These are phyloP conservation scores for Penicillium occitanis DNA, from an alignment of 2,329 filamentous ascomycete species.

Conservation along the genomic window DNA sequence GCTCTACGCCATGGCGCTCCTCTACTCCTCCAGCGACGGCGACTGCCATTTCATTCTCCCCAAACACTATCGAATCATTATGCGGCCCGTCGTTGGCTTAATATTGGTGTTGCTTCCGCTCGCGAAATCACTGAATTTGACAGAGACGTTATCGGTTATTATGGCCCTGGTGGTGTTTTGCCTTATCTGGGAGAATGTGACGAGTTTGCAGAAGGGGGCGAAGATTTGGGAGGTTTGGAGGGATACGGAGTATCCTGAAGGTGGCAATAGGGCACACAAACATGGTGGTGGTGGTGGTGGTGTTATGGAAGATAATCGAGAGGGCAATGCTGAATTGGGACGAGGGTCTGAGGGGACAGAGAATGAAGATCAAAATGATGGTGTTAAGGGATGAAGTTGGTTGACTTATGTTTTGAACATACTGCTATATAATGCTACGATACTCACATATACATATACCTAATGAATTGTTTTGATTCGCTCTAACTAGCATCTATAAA, in stretches of 20 bases:
- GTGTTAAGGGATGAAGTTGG: background rate
- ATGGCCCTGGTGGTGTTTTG: constrained; percentile 48
- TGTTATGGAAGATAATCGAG: background rate
- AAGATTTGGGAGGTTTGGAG: constrained; percentile 33
- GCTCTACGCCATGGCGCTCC: constrained; percentile 38
- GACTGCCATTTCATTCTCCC: constrained; percentile 32
- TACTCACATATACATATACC: background rate
- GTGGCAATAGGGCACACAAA: constrained; percentile 7
- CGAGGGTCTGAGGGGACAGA: background rate
- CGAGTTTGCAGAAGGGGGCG: constrained; percentile 28
- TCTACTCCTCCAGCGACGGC: constrained; percentile 44
- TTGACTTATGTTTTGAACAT: background rate
- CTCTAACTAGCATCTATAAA: background rate
- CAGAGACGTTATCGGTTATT: constrained; percentile 44
- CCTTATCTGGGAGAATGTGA: constrained; percentile 48
- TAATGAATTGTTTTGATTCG: background rate
- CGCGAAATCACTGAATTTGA: constrained; percentile 31
- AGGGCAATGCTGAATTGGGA: background rate
- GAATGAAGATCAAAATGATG: background rate
- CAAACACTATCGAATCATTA: constrained; percentile 31
- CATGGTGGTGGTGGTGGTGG: background rate
- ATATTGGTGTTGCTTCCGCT: constrained; percentile 39
- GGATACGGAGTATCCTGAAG: constrained; percentile 31
- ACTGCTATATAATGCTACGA: background rate
- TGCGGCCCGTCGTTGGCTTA: constrained; percentile 39